Evolutionary conservation across 2,329 filamentous ascomycete species (phyloP), one percentile per base, ranked within the genome.

Genomic region (Fonsecaea pedrosoi): DNA sequence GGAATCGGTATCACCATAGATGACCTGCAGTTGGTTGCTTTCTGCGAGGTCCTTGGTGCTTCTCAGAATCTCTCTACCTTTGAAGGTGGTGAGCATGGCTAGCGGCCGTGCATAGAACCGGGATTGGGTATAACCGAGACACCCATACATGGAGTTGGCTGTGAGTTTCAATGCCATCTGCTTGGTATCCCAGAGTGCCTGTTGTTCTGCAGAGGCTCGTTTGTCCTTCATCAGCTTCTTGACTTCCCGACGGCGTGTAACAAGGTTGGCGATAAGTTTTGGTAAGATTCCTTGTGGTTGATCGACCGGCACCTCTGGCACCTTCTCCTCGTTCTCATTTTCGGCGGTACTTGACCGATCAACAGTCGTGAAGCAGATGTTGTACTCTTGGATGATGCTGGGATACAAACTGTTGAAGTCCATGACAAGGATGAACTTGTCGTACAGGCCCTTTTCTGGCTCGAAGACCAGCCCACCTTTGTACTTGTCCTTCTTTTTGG

Each of bases 321-420:
- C 92, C 63, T 87, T 88, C 63, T 98, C 93, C 61, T 97, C 92
- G 58, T 95, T 91, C 50, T 94, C 89, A 38, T 87, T 86, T 80
- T 89, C 75, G 55, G 74, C 68, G 73, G 90, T 81, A 68, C 86
- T 83, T 48, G 86, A 84, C 73, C 95, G 86, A 69, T 98, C 92
- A 6, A 99, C 93, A 0, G 96, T 99, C 1, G 95, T 99, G 80
- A 99, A 99, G 83, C 96, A 99, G 73, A 99, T 99, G 80, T 99
- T 99, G 82, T 89, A 99, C 84, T 99, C 96, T 76, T 99, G 96
- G 69, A 99, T 99, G 75, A 99, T 98, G 76, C 92, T 97, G 37
- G 95, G 95, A 75, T 99, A 99, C 69, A 99, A 84, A 74, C 94
- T 97, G 85, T 99, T 99, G 84, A 99, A 99, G 83, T 99, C 95